Conservation (phyloP, 768 basidiomycete species). For the Ephemerocybe angulata region DNA sequence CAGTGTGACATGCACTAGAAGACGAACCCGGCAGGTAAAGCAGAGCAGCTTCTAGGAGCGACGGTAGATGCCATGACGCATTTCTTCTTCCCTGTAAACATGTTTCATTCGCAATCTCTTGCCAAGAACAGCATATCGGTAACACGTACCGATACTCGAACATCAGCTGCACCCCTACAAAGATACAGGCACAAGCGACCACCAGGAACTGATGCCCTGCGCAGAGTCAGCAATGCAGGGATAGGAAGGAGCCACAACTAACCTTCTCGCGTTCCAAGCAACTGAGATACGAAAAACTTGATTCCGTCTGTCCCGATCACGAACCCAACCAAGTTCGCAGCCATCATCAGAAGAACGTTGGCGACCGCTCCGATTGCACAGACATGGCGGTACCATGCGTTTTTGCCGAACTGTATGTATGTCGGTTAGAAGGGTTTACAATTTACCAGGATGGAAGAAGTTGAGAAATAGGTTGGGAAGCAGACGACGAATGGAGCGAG, state of each 20-base stretch:
- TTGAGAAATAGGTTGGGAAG: too few species aligned
- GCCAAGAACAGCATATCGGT: too few species aligned
- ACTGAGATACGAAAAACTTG: constrained; percentile 54
- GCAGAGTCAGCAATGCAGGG: constrained; percentile 4
- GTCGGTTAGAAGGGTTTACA: not conserved
- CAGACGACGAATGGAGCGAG: too few species aligned
- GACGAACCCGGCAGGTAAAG: not conserved
- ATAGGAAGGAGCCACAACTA: too few species aligned
- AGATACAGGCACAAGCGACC: constrained; percentile 59
- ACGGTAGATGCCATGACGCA: not conserved
- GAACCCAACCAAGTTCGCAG: constrained; percentile 93
- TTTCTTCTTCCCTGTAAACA: constrained; percentile 9
- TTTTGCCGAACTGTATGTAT: constrained; percentile 54
- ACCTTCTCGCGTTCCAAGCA: constrained; percentile 71
- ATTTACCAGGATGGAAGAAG: not conserved
- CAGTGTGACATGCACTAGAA: too few species aligned
- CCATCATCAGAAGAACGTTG: constrained; percentile 87
- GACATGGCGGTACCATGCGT: constrained; percentile 81
- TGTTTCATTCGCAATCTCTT: not conserved
- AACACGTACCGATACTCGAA: constrained; percentile 91
- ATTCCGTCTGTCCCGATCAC: constrained; percentile 85
- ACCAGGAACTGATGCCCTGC: constrained; percentile 66
- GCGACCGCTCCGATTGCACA: constrained; percentile 78
- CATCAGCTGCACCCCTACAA: constrained; percentile 87
- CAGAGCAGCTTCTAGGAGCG: not conserved